Percentiles rank a stretch among this genome's conserved stretches.
These are phyloP conservation scores for Rhododendron mucronatum DNA, from an alignment of 148 eudicot species.

Conservation along the genomic window DNA sequence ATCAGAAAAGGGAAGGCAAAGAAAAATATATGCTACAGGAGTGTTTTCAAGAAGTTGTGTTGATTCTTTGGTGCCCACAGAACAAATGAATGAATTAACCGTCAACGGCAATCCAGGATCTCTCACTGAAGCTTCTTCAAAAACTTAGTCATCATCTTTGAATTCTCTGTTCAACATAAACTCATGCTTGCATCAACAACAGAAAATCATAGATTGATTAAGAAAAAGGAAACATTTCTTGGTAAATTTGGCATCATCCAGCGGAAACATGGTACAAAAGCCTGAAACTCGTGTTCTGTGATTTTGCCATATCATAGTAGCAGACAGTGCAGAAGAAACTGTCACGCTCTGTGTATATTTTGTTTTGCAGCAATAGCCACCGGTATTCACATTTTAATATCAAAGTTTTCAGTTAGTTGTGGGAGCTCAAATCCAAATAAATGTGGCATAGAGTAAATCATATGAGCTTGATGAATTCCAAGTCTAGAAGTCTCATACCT, in stretches of 20 bases:
- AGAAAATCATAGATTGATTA: background rate
- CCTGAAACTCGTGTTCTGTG: background rate
- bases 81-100: constrained; percentile 3
- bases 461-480: background rate
- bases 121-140: background rate
- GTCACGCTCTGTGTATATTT: background rate
- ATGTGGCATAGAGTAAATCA: background rate
- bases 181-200: background rate
- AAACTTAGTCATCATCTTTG: constrained; percentile 79
- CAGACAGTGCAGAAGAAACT: background rate
- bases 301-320: background rate
- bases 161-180: constrained; percentile 65
- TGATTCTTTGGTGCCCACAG: background rate
- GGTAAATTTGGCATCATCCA: background rate
- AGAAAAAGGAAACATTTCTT: background rate
- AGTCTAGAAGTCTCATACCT: constrained; percentile 38
- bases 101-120: background rate
- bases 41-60: background rate
- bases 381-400: background rate
- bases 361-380: background rate
- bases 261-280: background rate
- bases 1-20: background rate
- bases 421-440: background rate
- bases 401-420: background rate
- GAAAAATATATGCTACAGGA: background rate